Percentiles rank a stretch among this genome's conserved stretches.
Evolutionary conservation across 345 rosid species (phyloP).

Genomic region (Aegle marmelos): DNA sequence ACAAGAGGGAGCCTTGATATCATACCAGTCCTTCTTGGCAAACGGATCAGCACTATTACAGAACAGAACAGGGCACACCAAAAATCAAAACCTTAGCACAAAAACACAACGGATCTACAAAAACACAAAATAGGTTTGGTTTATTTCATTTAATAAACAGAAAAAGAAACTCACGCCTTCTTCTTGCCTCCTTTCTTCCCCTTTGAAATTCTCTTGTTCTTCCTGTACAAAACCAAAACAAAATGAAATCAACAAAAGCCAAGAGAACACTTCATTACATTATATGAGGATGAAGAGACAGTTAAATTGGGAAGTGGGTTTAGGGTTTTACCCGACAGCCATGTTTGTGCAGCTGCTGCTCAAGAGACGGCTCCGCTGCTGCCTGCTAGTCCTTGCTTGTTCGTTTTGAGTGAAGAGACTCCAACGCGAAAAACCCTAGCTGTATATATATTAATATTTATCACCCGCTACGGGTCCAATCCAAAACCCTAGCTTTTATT

Average conservation of each 20-base stretch:
- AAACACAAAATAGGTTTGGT: neutral
- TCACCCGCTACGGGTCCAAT: no score
- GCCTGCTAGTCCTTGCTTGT: no score
- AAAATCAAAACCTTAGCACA: neutral
- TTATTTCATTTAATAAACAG: neutral
- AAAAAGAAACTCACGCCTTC: constrained; percentile 63
- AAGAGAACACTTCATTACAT: no score
- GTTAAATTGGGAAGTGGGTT: no score
- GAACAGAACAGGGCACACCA: neutral
- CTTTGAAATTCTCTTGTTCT: constrained; percentile 97
- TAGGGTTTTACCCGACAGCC: no score
- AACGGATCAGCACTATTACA: constrained; percentile 72
- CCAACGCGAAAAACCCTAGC: no score
- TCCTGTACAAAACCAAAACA: constrained; percentile 25
- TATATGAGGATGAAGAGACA: no score
- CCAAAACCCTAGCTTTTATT: no score
- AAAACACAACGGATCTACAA: neutral
- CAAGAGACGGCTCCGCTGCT: no score
- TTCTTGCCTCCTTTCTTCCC: constrained; percentile 97
- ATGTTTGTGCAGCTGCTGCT: no score
- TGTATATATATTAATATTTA: no score
- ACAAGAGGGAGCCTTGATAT: constrained; percentile 85
- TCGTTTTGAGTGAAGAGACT: no score
- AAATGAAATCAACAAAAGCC: neutral
- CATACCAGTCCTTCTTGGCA: constrained; percentile 98